Evolutionary conservation across 2,329 filamentous ascomycete genomes (phyloP), one percentile per base, ranked within the genome.

Genomic region (Whalleya microplaca): DNA sequence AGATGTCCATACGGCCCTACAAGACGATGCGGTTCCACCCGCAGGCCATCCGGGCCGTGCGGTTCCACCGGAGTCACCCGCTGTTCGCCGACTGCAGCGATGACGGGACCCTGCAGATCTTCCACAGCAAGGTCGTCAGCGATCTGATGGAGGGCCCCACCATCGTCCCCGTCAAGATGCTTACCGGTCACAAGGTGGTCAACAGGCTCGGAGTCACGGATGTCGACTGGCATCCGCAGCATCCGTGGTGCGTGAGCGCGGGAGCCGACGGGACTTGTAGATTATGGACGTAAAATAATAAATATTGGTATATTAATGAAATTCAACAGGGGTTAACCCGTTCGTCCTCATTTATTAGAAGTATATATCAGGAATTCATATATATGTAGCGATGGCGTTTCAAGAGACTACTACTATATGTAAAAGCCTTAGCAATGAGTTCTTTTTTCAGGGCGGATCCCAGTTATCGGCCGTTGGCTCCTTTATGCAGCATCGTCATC

Each of bases 131-230:
- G 76, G 94, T 98, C 23, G 92, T 96, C 27, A 92, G 88, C 59
- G 95, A 99, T 72, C 80, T 96, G 72, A 91, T 99, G 85, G 92
- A 96, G 78, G 96, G 96, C 70, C 93, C 95, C 6, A 96, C 89
- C 14, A 96, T 99, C 69, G 95, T 98, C 49, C 95, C 95, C 8
- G 83, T 99, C 61, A 99, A 98, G 82, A 92, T 96, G 69, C 82
- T 99, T 47, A 89, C 85, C 69, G 95, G 95, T 1, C 95, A 99
- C 77, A 90, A 89, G 75, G 87, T 98, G 2, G 89, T 90, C 70
- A 89, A 85, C 70, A 89, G 92, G 64, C 77, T 99, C 55, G 95
- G 95, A 64, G 93, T 98, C 16, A 82, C 98, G 80, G 94, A 96
- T 72, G 78, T 99, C 23, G 91, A 96, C 70, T 99, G 96, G 96